phyloP scores from a whole-genome alignment of 805 yeast genomes.

The Blastobotrys chiropterorum region DNA sequence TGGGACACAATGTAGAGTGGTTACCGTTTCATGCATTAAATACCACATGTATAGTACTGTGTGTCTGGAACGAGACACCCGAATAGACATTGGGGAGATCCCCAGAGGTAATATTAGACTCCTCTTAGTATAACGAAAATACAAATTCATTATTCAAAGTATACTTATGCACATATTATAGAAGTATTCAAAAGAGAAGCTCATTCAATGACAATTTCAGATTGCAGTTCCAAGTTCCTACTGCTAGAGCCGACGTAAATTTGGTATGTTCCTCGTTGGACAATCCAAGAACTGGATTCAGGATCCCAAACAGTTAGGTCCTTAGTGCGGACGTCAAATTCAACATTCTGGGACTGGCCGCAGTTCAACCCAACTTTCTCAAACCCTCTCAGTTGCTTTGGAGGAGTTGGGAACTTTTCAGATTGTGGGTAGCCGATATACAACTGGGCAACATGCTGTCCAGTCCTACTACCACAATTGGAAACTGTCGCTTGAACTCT shows the following conservation, averaged over 20 bases:
- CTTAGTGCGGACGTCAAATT: constrained; percentile 43
- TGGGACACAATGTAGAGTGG: constrained; percentile 9
- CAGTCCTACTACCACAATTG: constrained; percentile 42
- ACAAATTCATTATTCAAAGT: no score
- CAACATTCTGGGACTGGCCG: constrained; percentile 35
- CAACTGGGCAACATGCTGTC: constrained; percentile 47
- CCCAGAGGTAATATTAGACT: no score
- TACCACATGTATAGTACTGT: not conserved
- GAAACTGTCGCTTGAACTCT: constrained; percentile 39
- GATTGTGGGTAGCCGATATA: constrained; percentile 42
- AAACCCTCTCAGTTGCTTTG: constrained; percentile 47
- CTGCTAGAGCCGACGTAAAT: constrained; percentile 41
- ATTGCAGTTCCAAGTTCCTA: constrained; percentile 16
- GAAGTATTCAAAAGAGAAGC: no score
- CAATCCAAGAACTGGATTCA: constrained; percentile 49
- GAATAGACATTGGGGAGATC: no score
- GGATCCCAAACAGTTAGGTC: constrained; percentile 56
- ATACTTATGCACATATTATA: no score
- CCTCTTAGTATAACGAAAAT: no score
- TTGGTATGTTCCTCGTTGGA: constrained; percentile 49
- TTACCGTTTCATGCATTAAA: not conserved
- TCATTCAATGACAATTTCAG: no score
- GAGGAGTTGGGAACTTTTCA: constrained; percentile 43
- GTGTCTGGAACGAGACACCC: not conserved
- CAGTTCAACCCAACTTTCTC: constrained; percentile 46